A percentile compares a stretch with the other conserved stretches of the same genome.
These are phyloP conservation scores for Fusarium fracticaudum DNA, from an alignment of 2,329 filamentous ascomycete species.

Conservation along the genomic window DNA sequence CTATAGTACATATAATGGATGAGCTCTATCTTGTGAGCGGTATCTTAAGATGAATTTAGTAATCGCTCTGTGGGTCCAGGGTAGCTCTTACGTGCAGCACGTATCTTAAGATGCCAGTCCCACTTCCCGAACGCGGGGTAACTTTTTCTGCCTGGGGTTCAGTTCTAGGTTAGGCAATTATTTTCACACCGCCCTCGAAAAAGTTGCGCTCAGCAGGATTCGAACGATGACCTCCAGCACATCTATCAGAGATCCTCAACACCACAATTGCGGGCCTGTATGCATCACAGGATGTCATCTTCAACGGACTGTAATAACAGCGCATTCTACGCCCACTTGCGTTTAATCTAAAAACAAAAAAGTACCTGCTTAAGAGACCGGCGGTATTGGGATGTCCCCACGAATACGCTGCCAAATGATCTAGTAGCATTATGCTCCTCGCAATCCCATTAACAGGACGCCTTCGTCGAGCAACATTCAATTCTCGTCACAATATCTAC, in stretches of 20 bases:
- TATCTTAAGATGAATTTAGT: not conserved
- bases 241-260: not conserved
- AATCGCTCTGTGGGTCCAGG: not conserved
- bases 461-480: not conserved
- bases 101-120: not conserved
- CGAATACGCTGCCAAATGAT: too few species aligned
- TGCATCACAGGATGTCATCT: not conserved
- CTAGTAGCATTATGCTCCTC: not conserved
- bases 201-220: not conserved
- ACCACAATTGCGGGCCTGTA: not conserved
- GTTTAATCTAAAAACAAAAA: not conserved
- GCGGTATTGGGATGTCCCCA: not conserved
- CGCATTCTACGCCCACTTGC: rapidly evolving
- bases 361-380: not conserved
- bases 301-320: not conserved
- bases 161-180: not conserved
- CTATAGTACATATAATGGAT: rapidly evolving
- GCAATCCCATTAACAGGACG: not conserved
- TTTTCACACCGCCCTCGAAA: not conserved
- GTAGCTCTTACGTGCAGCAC: not conserved
- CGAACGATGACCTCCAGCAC: not conserved
- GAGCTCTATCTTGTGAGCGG: not conserved
- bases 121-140: not conserved
- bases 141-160: not conserved
- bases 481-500: rapidly evolving